Evolutionary conservation across 805 yeast genomes (phyloP), one percentile per base, ranked within the genome.

Genomic region (Pachysolen tannophilus): DNA sequence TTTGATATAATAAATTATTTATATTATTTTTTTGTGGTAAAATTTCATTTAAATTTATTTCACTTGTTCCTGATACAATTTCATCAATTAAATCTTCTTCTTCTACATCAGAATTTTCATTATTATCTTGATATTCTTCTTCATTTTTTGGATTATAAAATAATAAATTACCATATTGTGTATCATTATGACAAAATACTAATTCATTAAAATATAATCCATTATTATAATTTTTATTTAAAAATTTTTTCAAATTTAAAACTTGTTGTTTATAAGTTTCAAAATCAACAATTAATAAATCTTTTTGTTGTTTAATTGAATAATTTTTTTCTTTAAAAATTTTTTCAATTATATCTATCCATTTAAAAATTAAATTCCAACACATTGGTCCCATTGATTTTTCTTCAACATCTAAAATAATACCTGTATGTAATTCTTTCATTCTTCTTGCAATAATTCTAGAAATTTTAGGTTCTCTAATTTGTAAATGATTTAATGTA

Each of bases 131-230:
- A n/a, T n/a, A n/a, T n/a, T n/a, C n/a, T n/a, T n/a, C n/a, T n/a
- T n/a, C n/a, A n/a, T n/a, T n/a, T n/a, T n/a, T n/a, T 18, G 41
- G 41, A 32, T 49, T 52, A 43, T 58, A 60, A 30, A 90, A 73
- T 37, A 92, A 64, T 43, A 92, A 66, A 52, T 92, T 92, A 23
- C 98, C 98, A 54, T 92, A 90, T 56, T 92, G 98, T 1, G 97
- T 82, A 57, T 90, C 98, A 52, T 92, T 92, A 58, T 92, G 98
- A 48, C 96, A 86, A 52, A 92, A 92, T 10, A 75, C 86, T 41
- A 83, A 64, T 35, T 68, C 63, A 10, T 65, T 61, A 25, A 76
- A 55, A 15, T 53, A 54, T 8, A 55, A 58, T 15, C 35, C 41
- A 15, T 56, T 57, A 18, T 69, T 69, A 47, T 79, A 75, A 41